These are phyloP conservation scores for Umbelopsis ramanniana DNA, from an alignment of 192 early-diverging fungal genomes.

Conservation along the genomic window DNA sequence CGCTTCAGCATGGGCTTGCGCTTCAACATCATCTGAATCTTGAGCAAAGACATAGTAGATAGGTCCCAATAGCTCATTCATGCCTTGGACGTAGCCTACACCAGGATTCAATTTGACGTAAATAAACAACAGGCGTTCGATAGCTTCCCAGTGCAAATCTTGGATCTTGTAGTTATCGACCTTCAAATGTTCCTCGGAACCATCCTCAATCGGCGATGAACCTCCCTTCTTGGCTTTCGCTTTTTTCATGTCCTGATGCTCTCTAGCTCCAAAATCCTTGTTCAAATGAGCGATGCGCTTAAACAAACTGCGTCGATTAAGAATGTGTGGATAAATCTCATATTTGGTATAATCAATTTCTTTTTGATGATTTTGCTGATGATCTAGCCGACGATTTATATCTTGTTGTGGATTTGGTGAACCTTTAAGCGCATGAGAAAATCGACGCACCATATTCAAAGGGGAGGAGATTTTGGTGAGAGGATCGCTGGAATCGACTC, in stretches of 20 bases:
- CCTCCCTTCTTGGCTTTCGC: constrained; percentile 20
- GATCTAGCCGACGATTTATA: constrained; percentile 22
- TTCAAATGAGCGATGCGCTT: constrained; percentile 69
- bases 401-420: constrained; percentile 27
- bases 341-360: constrained; percentile 26
- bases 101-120: constrained; percentile 83
- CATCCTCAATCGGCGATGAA: too few relatives aligned
- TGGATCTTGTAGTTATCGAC: constrained; percentile 36
- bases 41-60: constrained; percentile 79
- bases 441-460: constrained; percentile 36
- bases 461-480: constrained; percentile 26
- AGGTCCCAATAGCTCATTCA: constrained; percentile 85
- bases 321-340: constrained; percentile 37
- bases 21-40: constrained; percentile 42
- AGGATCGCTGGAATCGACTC: constrained; percentile 8
- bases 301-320: constrained; percentile 60
- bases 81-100: constrained; percentile 86
- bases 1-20: constrained; percentile 73
- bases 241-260: constrained; percentile 35
- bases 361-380: constrained; percentile 10
- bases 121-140: constrained; percentile 79
- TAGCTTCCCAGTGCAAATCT: constrained; percentile 80
- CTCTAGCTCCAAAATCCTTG: constrained; percentile 60
- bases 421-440: constrained; percentile 32
- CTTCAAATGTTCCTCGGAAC: not conserved